Evolutionary conservation across 192 early-diverging fungal species (phyloP).

Genomic region (Backusella macrospora): DNA sequence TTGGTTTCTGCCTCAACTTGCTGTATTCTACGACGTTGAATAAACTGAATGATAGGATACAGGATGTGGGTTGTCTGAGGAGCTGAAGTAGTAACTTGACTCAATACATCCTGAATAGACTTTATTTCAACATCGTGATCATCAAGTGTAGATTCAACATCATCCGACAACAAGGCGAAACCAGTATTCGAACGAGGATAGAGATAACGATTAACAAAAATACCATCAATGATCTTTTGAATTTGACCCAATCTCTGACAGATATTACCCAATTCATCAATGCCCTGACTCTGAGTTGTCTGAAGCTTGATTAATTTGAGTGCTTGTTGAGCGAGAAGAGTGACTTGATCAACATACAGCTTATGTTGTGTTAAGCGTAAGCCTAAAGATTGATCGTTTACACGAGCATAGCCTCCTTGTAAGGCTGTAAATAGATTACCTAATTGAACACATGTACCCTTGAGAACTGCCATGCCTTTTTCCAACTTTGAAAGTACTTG

Average conservation of each 20-base stretch:
- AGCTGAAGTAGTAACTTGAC: constrained; percentile 27
- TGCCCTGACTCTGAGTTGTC: neutral
- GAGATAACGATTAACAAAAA: constrained; percentile 32
- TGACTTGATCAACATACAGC: constrained; percentile 44
- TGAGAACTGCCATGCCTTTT: constrained; percentile 19
- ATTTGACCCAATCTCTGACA: constrained; percentile 16
- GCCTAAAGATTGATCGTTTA: constrained; percentile 18
- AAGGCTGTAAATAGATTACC: constrained; percentile 15
- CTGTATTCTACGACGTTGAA: constrained; percentile 29
- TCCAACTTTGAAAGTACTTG: constrained; percentile 21
- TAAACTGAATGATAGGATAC: constrained; percentile 43
- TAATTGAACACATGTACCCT: constrained; percentile 35
- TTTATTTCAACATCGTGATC: constrained; percentile 32
- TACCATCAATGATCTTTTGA: constrained; percentile 26
- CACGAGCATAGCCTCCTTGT: neutral
- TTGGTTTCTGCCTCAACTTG: constrained; percentile 13
- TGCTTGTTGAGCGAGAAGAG: constrained; percentile 27
- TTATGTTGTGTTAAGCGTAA: constrained; percentile 40
- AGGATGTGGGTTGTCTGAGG: constrained; percentile 43
- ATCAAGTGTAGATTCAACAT: constrained; percentile 40
- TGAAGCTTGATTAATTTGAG: constrained; percentile 9
- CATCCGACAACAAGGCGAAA: constrained; percentile 33
- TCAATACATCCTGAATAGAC: constrained; percentile 32
- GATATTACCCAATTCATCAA: constrained; percentile 14
- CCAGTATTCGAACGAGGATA: constrained; percentile 27